Evolutionary conservation across 306 rosid genomes (phyloP).

Genomic region (Prinsepia uniflora): DNA sequence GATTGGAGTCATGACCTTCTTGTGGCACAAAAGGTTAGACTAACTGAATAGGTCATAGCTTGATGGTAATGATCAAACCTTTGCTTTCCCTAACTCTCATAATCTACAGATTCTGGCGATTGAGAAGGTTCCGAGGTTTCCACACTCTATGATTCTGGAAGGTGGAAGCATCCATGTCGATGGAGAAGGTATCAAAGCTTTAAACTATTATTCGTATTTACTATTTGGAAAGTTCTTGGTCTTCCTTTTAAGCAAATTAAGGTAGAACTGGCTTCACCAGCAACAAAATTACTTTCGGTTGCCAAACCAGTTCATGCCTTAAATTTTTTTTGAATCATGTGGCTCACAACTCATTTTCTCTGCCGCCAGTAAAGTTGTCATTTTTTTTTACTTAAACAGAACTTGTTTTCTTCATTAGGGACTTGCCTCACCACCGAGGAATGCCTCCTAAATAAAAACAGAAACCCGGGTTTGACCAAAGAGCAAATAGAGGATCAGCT

Average conservation of each 20-base stretch:
- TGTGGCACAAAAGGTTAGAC: constrained; percentile 67
- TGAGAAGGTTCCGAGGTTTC: constrained; percentile 73
- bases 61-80: neutral
- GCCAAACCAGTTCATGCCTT: neutral
- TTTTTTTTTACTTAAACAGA: constrained; percentile 6
- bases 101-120: constrained; percentile 58
- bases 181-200: constrained; percentile 74
- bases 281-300: neutral
- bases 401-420: constrained; percentile 44
- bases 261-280: neutral
- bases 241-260: neutral
- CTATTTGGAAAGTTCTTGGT: neutral
- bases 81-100: constrained; percentile 9
- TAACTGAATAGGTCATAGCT: neutral
- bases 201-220: neutral
- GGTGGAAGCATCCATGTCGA: constrained; percentile 99
- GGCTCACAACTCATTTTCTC: no score
- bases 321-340: neutral
- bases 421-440: constrained; percentile 97
- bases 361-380: neutral
- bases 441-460: constrained; percentile 85
- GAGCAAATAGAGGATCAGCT: constrained; percentile 74
- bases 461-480: constrained; percentile 76
- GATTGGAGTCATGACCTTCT: constrained; percentile 76
- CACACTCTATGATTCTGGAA: constrained; percentile 69